Evolutionary conservation across 2,329 filamentous ascomycete species (phyloP).

Genomic region (Botrytis elliptica): DNA sequence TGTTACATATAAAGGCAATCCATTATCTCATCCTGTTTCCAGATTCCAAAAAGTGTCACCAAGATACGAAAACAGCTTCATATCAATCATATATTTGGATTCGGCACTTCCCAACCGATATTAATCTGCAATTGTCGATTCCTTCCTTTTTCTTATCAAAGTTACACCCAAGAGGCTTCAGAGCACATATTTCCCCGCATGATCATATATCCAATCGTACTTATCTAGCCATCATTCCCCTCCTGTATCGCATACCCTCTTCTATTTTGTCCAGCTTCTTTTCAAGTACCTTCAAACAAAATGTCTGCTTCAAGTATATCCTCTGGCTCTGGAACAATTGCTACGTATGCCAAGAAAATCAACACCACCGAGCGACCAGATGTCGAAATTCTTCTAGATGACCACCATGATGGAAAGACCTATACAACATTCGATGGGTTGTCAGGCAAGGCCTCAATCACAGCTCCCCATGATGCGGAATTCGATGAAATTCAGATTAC

Average conservation of each 20-base stretch:
- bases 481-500: constrained; percentile 39
- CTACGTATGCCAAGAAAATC: constrained; percentile 33
- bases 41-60: neutral
- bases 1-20: constrained; percentile 4
- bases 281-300: constrained; percentile 13
- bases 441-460: constrained; percentile 35
- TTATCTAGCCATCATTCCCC: neutral
- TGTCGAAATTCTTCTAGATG: constrained; percentile 35
- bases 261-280: constrained; percentile 15
- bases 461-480: constrained; percentile 32
- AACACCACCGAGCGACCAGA: constrained; percentile 27
- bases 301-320: constrained; percentile 31
- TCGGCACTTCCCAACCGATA: constrained; percentile 14
- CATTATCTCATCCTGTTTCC: neutral
- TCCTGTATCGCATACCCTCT: constrained; percentile 3
- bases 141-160: neutral
- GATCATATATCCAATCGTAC: constrained; percentile 7
- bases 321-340: constrained; percentile 32
- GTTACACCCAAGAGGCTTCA: constrained; percentile 1
- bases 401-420: constrained; percentile 32
- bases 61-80: neutral
- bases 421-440: constrained; percentile 38
- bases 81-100: neutral
- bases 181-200: constrained; percentile 20
- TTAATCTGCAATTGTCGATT: constrained; percentile 20